phyloP scores from a whole-genome alignment of 176 grass and related monocot species.

The Aegilops sharonensis region DNA sequence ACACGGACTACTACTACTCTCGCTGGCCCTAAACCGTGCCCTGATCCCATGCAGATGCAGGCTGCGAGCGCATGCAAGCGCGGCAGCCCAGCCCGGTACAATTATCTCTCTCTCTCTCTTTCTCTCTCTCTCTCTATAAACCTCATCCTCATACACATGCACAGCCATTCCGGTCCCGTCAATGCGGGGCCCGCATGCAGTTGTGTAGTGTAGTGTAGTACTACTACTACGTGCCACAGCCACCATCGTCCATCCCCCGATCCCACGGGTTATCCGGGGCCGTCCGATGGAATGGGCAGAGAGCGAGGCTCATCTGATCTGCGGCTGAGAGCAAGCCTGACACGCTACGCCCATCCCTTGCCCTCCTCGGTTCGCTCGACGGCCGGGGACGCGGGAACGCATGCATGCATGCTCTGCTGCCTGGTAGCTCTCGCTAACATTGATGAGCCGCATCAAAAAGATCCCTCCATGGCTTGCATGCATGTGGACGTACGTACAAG shows the following conservation, averaged over 20 bases:
- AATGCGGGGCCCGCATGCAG: not conserved
- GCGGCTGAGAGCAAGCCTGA: not conserved
- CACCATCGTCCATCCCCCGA: not conserved
- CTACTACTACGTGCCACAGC: not conserved
- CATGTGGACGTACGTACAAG: too few species aligned
- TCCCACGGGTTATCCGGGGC: not conserved
- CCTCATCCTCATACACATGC: not conserved
- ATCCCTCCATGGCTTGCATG: too few species aligned
- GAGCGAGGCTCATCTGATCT: not conserved
- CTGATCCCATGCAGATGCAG: not conserved
- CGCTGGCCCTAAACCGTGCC: not conserved
- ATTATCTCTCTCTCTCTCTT: not conserved
- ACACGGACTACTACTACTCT: conserved; percentile 25
- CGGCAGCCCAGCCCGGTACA: not conserved
- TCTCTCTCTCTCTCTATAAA: not conserved
- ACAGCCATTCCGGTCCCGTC: not conserved
- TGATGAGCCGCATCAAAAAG: too few species aligned
- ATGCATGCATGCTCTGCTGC: too few species aligned
- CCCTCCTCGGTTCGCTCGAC: too few species aligned
- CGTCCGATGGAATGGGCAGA: not conserved
- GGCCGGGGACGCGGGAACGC: too few species aligned
- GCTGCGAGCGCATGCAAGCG: not conserved
- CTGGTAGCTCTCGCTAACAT: too few species aligned
- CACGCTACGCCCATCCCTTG: too few species aligned
- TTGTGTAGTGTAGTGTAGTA: not conserved